Conservation (phyloP, 2,329 filamentous ascomycete species). For the Monosporascus sp. region DNA sequence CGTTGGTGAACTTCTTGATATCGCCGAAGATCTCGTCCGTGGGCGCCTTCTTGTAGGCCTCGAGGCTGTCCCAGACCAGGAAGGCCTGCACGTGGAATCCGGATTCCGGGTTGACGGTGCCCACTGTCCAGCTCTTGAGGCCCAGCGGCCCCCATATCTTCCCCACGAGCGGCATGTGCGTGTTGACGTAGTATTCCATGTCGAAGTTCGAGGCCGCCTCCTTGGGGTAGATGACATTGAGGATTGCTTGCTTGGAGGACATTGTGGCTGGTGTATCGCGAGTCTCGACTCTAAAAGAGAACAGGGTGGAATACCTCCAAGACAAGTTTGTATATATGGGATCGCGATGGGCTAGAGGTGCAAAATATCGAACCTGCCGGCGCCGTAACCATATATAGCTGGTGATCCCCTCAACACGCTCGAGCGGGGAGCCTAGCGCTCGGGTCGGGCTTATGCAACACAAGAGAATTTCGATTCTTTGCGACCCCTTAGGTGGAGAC, state of each 20-base stretch:
- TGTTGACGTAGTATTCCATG: constrained; percentile 42
- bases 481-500: too few relatives aligned
- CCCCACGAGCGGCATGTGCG: constrained; percentile 40
- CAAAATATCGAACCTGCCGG: too few relatives aligned
- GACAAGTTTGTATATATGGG: too few relatives aligned
- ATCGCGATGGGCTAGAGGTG: too few relatives aligned
- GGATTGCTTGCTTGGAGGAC: constrained; percentile 6
- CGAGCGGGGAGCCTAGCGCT: too few relatives aligned
- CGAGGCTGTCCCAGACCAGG: constrained; percentile 24
- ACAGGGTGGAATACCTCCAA: too few relatives aligned
- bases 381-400: too few relatives aligned
- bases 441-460: too few relatives aligned
- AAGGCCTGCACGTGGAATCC: constrained; percentile 22
- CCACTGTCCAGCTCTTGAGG: constrained; percentile 31
- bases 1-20: constrained; percentile 27
- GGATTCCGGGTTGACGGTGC: constrained; percentile 16
- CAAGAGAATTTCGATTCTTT: too few relatives aligned
- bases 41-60: constrained; percentile 18
- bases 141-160: constrained; percentile 34
- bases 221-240: constrained; percentile 34
- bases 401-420: too few relatives aligned
- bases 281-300: too few relatives aligned
- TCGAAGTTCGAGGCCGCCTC: constrained; percentile 36
- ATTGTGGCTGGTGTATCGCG: neutral
- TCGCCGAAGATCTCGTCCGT: constrained; percentile 21